Conservation (phyloP, 352 stramenopile species). For the Pseudoperonospora humuli region DNA sequence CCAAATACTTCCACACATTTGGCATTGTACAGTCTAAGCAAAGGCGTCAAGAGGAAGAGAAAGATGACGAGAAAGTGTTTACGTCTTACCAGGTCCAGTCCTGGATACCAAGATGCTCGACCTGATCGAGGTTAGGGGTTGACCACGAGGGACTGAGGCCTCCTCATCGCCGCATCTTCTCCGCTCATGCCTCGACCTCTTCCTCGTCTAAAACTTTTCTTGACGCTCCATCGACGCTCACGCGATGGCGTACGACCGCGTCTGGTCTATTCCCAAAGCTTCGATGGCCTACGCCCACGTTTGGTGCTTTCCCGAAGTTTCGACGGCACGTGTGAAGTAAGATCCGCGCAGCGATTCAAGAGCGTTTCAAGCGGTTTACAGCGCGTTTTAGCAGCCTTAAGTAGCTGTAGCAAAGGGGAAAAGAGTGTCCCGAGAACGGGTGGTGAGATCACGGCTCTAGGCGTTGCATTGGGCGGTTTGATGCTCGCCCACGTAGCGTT, state of each 20-base stretch:
- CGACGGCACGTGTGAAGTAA: background rate
- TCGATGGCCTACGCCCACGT: conserved; percentile 3
- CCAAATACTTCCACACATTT: no score
- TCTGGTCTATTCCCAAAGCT: background rate
- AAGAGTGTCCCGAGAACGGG: background rate
- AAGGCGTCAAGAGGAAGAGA: no score
- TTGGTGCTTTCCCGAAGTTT: background rate
- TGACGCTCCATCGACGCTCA: conserved; percentile 16
- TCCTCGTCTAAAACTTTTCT: conserved; percentile 9
- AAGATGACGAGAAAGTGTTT: no score
- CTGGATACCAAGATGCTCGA: no score
- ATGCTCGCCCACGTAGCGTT: conserved; percentile 4
- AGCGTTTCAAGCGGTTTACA: conserved; percentile 2
- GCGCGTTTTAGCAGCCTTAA: background rate
- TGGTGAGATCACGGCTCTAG: conserved; percentile 11
- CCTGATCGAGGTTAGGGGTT: no score
- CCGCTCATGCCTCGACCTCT: conserved; percentile 15
- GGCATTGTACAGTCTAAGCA: no score
- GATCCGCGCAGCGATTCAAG: conserved; percentile 1
- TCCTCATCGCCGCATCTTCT: background rate
- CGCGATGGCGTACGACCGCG: conserved; percentile 5
- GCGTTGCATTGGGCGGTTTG: conserved; percentile 10
- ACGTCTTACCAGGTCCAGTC: no score
- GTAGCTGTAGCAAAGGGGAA: conserved; percentile 12
- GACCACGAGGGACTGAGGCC: no score